phyloP scores from a whole-genome alignment of 129 eudicot genomes.

The Helichrysum umbraculigerum region DNA sequence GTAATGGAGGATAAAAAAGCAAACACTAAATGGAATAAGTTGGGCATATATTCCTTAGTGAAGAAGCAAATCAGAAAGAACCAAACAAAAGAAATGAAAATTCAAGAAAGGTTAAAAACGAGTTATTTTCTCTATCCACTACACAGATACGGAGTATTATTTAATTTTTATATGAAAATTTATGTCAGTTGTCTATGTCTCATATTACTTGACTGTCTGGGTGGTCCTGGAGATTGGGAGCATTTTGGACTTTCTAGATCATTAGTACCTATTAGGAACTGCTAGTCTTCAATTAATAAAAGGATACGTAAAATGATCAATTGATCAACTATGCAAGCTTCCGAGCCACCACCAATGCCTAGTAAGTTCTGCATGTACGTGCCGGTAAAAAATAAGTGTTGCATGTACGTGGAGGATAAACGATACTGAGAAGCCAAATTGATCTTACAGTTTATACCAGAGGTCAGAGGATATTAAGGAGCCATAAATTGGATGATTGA shows the following conservation, averaged over 20 bases:
- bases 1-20: neutral
- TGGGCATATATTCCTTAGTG: conserved; percentile 6
- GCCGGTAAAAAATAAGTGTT: neutral
- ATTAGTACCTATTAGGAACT: conserved; percentile 20
- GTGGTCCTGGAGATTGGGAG: conserved; percentile 28
- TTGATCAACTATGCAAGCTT: conserved; percentile 15
- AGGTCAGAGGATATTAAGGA: too few species aligned
- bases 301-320: conserved; percentile 10
- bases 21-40: neutral
- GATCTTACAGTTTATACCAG: neutral
- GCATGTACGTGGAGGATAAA: conserved; percentile 9
- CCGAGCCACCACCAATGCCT: conserved; percentile 8
- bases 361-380: neutral
- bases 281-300: conserved; percentile 18
- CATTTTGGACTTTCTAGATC: conserved; percentile 24
- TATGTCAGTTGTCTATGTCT: conserved; percentile 3
- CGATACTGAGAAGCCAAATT: conserved; percentile 12
- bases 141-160: neutral
- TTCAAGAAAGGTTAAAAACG: neutral
- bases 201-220: conserved; percentile 17
- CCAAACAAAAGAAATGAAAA: conserved; percentile 3
- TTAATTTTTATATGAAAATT: neutral
- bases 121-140: neutral
- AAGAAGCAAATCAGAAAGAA: neutral
- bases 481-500: conserved; percentile 17